Conservation (phyloP, 148 eudicot species). For the Silene uniflora region DNA sequence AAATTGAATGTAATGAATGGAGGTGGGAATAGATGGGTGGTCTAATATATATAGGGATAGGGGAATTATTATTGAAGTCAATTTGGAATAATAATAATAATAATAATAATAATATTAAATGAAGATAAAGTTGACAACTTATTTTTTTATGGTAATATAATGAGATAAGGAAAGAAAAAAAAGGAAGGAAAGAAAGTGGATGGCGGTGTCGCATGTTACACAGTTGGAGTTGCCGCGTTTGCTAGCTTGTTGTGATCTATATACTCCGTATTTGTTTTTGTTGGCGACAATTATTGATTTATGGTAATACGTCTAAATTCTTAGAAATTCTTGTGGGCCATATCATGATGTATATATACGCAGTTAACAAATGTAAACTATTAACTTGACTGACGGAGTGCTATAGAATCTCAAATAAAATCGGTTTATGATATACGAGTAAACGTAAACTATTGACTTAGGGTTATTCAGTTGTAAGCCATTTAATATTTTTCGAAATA, state of each 20-base stretch:
- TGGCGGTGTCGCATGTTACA: not conserved
- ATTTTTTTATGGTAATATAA: too few species aligned
- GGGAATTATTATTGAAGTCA: slow-evolving; percentile 18
- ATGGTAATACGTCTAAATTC: not conserved
- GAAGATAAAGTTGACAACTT: slow-evolving; percentile 2
- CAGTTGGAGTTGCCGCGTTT: slow-evolving; percentile 25
- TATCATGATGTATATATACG: too few species aligned
- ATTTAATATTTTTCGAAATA: too few species aligned
- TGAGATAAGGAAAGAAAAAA: not conserved
- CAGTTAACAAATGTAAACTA: too few species aligned
- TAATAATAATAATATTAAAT: not conserved
- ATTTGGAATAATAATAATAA: slow-evolving; percentile 1
- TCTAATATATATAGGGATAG: slow-evolving; percentile 16
- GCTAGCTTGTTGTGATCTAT: slow-evolving; percentile 27
- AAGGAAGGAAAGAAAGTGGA: not conserved
- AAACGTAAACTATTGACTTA: too few species aligned
- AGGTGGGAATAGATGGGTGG: slow-evolving; percentile 2
- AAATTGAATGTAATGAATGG: not conserved
- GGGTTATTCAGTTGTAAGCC: too few species aligned
- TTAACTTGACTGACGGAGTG: too few species aligned
- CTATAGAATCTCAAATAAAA: too few species aligned
- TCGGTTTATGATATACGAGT: too few species aligned
- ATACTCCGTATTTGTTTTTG: not conserved
- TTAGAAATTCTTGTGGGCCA: slow-evolving; percentile 9
- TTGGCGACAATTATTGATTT: not conserved